Conservation (phyloP, 2,329 filamentous ascomycete genomes). For the Colletotrichum tofieldiae region DNA sequence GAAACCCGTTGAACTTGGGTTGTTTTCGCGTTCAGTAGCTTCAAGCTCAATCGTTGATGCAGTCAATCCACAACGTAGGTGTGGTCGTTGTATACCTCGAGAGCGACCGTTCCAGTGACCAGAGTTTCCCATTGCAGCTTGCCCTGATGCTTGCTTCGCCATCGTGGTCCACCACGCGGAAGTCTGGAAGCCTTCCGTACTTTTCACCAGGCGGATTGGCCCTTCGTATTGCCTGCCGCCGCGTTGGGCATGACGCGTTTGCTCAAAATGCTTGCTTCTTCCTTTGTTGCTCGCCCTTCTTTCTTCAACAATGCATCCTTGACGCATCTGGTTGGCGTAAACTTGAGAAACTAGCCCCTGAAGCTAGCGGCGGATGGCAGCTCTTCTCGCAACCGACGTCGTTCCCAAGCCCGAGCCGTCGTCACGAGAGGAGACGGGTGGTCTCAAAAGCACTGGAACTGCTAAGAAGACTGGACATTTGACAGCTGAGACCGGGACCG, state of each 20-base stretch:
- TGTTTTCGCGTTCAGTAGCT: background rate
- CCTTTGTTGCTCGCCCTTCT: background rate
- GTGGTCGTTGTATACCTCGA: background rate
- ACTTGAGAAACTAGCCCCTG: conserved; percentile 11
- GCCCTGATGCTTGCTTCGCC: conserved; percentile 16
- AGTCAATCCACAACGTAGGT: background rate
- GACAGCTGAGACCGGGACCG: background rate
- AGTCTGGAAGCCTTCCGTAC: conserved; percentile 23
- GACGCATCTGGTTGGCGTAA: background rate
- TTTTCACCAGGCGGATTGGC: background rate
- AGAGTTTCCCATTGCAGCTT: conserved; percentile 30
- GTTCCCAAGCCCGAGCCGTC: background rate
- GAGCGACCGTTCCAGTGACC: conserved; percentile 15
- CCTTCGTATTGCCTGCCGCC: conserved; percentile 11
- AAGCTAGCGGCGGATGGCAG: conserved; percentile 20
- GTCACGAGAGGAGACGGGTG: background rate
- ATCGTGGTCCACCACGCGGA: conserved; percentile 19
- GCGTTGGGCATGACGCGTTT: conserved; percentile 16
- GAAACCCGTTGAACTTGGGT: background rate
- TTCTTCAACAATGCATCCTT: conserved; percentile 12
- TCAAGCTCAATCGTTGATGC: conserved; percentile 15
- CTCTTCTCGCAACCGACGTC: conserved; percentile 13
- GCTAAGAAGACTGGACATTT: background rate
- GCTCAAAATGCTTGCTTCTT: conserved; percentile 12
- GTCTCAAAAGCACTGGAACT: conserved; percentile 14